Percentiles rank a stretch among this genome's conserved stretches.
Conservation (phyloP, 116 monocot species). For the Papilionanthe hybrid region DNA sequence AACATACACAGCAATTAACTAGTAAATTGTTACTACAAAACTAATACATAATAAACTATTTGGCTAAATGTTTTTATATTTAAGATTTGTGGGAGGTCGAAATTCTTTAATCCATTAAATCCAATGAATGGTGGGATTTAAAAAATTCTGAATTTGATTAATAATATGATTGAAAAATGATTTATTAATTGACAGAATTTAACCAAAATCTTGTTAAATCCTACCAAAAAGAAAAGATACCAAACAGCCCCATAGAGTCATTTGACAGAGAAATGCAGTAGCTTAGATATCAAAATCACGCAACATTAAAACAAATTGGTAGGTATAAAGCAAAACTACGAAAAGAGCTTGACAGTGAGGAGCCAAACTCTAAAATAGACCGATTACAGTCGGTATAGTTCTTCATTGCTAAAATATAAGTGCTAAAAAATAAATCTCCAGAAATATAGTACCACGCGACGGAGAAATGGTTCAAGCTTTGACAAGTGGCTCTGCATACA, state of each 20-base stretch:
- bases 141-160: too few species aligned
- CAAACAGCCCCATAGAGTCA: too few species aligned
- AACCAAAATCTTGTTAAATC: too few species aligned
- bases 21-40: neutral
- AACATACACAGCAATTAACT: neutral
- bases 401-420: neutral
- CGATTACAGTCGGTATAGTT: neutral
- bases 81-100: too few species aligned
- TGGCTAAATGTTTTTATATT: too few species aligned
- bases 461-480: conserved; percentile 63
- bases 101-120: too few species aligned
- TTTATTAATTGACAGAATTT: too few species aligned
- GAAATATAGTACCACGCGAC: conserved; percentile 38
- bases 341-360: neutral
- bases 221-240: too few species aligned
- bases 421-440: neutral
- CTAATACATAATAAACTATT: neutral
- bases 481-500: conserved; percentile 52
- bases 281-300: too few species aligned
- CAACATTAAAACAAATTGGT: neutral
- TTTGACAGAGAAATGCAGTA: too few species aligned
- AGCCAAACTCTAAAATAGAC: neutral
- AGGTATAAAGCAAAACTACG: neutral
- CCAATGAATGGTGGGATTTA: too few species aligned
- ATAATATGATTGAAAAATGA: too few species aligned